Evolutionary conservation across 345 rosid genomes (phyloP).

Genomic region (Aquilaria sinensis): DNA sequence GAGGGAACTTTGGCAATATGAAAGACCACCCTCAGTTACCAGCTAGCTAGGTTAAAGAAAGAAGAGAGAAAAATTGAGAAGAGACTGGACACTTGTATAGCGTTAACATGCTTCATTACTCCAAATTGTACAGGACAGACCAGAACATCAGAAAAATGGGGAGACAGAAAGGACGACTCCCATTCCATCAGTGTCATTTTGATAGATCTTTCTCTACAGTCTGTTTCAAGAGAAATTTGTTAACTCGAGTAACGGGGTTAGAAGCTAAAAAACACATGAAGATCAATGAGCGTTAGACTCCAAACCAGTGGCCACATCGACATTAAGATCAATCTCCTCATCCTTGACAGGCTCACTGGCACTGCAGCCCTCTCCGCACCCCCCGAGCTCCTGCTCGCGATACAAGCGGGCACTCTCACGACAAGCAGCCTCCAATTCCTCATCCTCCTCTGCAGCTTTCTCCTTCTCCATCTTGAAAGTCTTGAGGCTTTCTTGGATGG

Average conservation of each 20-base stretch:
- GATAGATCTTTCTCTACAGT: too few species aligned
- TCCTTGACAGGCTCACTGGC: too few species aligned
- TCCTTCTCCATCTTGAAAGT: background rate
- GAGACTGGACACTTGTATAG: conserved; percentile 14
- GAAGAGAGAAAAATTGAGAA: background rate
- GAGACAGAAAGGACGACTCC: background rate
- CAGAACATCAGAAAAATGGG: conserved; percentile 7
- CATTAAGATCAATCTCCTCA: too few species aligned
- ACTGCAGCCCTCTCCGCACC: conserved; percentile 11
- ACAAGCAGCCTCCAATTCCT: conserved; percentile 3
- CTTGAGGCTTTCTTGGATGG: background rate
- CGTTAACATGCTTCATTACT: conserved; percentile 12
- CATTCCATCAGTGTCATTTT: background rate
- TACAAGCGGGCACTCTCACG: background rate
- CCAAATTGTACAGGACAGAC: conserved; percentile 28
- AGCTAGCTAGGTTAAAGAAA: background rate
- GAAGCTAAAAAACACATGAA: too few species aligned
- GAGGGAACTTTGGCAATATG: conserved; percentile 81
- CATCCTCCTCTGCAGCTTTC: background rate
- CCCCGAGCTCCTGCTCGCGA: background rate
- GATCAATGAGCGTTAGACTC: too few species aligned
- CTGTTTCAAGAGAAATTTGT: too few species aligned
- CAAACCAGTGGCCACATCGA: too few species aligned
- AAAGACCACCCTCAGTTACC: conserved; percentile 7
- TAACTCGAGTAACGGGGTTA: too few species aligned